These are phyloP conservation scores for Ophiognomonia clavigignenti-juglandacearum DNA, from an alignment of 2,329 filamentous ascomycete species.

Conservation along the genomic window DNA sequence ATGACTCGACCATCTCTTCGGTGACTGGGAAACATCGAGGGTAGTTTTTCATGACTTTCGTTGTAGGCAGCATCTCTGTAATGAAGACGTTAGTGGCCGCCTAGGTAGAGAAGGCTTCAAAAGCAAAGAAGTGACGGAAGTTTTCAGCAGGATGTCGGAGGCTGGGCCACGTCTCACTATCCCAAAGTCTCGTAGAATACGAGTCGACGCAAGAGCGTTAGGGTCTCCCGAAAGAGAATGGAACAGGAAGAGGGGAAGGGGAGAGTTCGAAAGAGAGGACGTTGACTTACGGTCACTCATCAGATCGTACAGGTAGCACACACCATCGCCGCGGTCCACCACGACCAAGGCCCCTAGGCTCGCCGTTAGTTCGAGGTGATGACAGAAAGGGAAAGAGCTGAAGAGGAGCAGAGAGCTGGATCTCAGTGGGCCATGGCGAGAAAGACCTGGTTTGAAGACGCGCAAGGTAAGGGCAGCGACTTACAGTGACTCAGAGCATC, in stretches of 20 bases:
- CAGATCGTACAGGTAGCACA: conserved; percentile 10
- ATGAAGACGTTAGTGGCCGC: neutral
- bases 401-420: too few species aligned
- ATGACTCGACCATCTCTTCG: conserved; percentile 23
- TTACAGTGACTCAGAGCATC: conserved; percentile 14
- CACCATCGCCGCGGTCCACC: conserved; percentile 10
- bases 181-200: too few species aligned
- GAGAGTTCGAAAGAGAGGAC: neutral
- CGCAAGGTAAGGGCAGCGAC: neutral
- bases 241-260: neutral
- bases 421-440: too few species aligned
- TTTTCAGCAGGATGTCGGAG: too few species aligned
- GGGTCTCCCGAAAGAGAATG: too few species aligned
- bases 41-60: conserved; percentile 18
- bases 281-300: conserved; percentile 10
- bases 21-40: conserved; percentile 25
- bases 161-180: too few species aligned
- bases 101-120: neutral
- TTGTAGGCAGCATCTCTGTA: conserved; percentile 15
- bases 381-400: neutral
- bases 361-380: neutral
- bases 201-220: too few species aligned
- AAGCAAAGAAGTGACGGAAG: too few species aligned
- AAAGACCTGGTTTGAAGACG: too few species aligned
- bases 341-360: conserved; percentile 8